Conservation (phyloP, 2,329 filamentous ascomycete genomes). For the Leptographium procerum region DNA sequence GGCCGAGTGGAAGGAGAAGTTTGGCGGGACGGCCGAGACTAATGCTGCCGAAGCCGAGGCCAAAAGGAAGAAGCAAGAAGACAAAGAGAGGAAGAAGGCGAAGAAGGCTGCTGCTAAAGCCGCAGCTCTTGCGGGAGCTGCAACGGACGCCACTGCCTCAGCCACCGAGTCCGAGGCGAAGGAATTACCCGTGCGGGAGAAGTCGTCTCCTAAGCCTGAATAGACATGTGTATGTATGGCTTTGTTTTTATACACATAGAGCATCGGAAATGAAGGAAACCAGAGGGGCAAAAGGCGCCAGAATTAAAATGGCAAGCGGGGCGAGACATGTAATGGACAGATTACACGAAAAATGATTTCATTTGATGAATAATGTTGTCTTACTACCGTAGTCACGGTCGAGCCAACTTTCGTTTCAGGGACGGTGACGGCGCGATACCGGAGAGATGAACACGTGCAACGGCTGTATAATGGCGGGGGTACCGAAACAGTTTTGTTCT, state of each 20-base stretch:
- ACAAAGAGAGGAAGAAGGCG: conserved; percentile 18
- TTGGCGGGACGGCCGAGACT: conserved; percentile 28
- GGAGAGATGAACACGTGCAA: no score
- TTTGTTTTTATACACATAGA: background rate
- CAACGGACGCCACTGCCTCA: background rate
- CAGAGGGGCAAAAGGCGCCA: background rate
- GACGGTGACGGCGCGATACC: no score
- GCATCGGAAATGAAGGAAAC: background rate
- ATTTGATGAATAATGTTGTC: no score
- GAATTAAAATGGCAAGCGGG: background rate
- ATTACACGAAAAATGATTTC: no score
- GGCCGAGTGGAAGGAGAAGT: conserved; percentile 58
- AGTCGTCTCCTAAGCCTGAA: no score
- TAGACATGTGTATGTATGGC: conserved; percentile 2
- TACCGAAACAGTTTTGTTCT: no score
- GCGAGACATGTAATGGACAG: no score
- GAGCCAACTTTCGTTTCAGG: no score
- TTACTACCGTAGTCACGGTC: no score
- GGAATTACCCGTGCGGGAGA: conserved; percentile 19
- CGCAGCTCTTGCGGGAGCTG: conserved; percentile 8
- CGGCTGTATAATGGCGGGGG: no score
- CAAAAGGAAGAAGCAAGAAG: conserved; percentile 20
- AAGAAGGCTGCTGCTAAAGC: conserved; percentile 20
- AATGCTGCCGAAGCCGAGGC: conserved; percentile 19
- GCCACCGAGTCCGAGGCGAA: conserved; percentile 13